Evolutionary conservation across 2,329 filamentous ascomycete genomes (phyloP), one percentile per base, ranked within the genome.

Genomic region (Talaromyces atroroseus): DNA sequence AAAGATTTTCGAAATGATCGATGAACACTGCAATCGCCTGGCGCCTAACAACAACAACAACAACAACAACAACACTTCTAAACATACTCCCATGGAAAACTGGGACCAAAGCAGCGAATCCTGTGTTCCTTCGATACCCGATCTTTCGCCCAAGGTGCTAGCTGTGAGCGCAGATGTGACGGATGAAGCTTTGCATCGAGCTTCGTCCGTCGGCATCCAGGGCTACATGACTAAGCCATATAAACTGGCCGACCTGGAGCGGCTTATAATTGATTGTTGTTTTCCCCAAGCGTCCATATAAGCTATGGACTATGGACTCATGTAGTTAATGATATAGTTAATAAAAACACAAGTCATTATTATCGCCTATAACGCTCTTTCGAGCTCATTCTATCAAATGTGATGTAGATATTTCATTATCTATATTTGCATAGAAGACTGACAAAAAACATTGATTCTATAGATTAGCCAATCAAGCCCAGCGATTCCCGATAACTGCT

Each of bases 191-290:
- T 73, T 86, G 54, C 78, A 80, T 54, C 77, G 81, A 52, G 84
- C 83, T 16, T 81, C 78, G 6, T 76, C 78, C 63, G 83, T 81
- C 5, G 85, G 84, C 38, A 87, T 88, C 78, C 82, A 82, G 65
- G 84, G 84, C 2, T 86, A 86, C 63, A 82, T 87, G 77, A 85
- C 82, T 40, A 88, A 88, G 66, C 85, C 84, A 7, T 87, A 84
- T 67, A 84, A 84, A 66, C 72, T 86, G 55, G 70, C 78, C 55
- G 84, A 86, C 68, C 71, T 87, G 62, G 82, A 86, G 69, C 76
- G 80, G 58, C 69, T 86, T 64, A 85, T 87, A 49, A 63, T 75
- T 36, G 75, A 76, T 56, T 78, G 77, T 58, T 78, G 76, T 61
- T 68, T 52, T 32, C 38, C 48, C 16, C 48, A 57, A 26, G 10